Percentiles rank a stretch among this genome's conserved stretches.
phyloP scores from a whole-genome alignment of 2,329 filamentous ascomycete genomes.

The Neodidymelliopsis sp. region DNA sequence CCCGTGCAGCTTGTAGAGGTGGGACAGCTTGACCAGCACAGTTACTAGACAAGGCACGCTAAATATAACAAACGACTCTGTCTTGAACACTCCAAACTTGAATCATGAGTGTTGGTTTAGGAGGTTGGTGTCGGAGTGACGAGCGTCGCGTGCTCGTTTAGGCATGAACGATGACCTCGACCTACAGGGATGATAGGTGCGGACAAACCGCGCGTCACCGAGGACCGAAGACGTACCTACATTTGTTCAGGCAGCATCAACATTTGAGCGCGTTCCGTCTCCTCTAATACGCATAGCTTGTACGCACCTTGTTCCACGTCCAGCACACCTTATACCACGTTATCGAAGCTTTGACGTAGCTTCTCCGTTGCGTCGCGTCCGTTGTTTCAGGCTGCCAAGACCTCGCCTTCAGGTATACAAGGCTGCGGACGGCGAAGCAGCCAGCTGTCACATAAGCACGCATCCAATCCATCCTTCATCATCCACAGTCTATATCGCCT shows the following conservation, averaged over 20 bases:
- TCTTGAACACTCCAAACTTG: no score
- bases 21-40: no score
- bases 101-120: no score
- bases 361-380: conserved; percentile 33
- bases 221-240: conserved; percentile 1
- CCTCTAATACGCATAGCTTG: neutral
- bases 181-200: conserved; percentile 11
- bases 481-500: conserved; percentile 27
- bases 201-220: conserved; percentile 13
- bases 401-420: conserved; percentile 37
- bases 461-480: conserved; percentile 25
- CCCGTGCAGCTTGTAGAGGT: no score
- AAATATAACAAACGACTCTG: no score
- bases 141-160: conserved; percentile 9
- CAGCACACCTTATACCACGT: conserved; percentile 40
- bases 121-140: no score
- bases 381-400: conserved; percentile 45
- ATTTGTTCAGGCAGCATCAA: conserved; percentile 2
- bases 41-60: no score
- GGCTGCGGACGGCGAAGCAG: conserved; percentile 43
- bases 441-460: conserved; percentile 45
- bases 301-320: neutral
- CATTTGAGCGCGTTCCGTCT: neutral
- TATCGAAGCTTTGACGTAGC: conserved; percentile 17
- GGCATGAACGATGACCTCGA: conserved; percentile 9